Evolutionary conservation across 2,329 filamentous ascomycete genomes (phyloP), one percentile per base, ranked within the genome.

Genomic region (Plenodomus tracheiphilus): DNA sequence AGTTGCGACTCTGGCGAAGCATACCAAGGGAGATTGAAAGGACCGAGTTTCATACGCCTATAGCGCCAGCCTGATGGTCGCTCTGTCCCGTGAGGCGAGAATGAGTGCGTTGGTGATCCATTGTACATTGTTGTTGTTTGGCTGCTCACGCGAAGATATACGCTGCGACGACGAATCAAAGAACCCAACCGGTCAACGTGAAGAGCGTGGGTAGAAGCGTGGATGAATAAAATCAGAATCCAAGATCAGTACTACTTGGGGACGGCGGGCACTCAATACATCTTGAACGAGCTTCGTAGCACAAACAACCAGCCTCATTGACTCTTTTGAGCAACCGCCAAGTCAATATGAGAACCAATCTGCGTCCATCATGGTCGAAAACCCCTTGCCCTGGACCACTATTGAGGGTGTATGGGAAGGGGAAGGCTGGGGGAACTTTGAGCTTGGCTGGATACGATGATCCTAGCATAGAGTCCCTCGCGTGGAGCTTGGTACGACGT

Each of bases 1-100:
- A 79, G 60, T 58, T 78, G 76, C 20, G 68, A 61, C 46, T 73
- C 65, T n/a, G 76, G 76, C 34, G 72, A 75, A 39, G 76, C 76
- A 61, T 76, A 78, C 62, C 67, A 75, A 36, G 76, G 74, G 34
- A 77, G 47, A 5, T 48, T 70, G 49, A 74, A 34, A 15, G 69
- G 61, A 13, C 74, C 73, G 41, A 77, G 54, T 58, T 69, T 73
- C 47, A 64, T 47, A 6, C 59, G 54, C 49, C 65, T 71, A 62
- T 78, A 78, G 60, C 68, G 75, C 75, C 76, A 77, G 45, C 73
- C 72, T 17, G 43, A 61, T 2, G 70, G 74, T 41, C 39, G 51
- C 21, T 57, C 49, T 17, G 47, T 21, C 13, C 45, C 46, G 15
- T 7, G 28, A 32, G 28, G 28, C 13, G 28, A 10, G 6, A 32